Evolutionary conservation across 1,284 basidiomycete species (phyloP), one percentile per base, ranked within the genome.

Genomic region (Sanguinoderma infundibulare): DNA sequence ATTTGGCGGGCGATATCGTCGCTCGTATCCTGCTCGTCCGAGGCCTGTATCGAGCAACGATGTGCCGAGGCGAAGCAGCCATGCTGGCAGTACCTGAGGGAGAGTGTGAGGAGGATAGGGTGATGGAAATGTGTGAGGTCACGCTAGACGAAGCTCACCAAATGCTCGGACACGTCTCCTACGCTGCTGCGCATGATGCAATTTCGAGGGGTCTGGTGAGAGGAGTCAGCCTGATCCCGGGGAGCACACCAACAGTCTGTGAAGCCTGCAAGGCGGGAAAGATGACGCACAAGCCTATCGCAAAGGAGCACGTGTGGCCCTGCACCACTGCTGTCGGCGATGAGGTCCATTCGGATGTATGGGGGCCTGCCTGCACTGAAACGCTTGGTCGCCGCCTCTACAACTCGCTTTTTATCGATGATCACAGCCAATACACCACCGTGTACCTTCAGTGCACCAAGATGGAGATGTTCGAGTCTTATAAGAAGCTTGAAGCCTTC

Each of bases 371-470:
- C 1, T 60, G 1, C 59, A n/a, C n/a, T n/a, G n/a, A n/a, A n/a
- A n/a, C n/a, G n/a, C n/a, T n/a, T n/a, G n/a, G n/a, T n/a, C n/a
- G 63, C 7, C 34, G 59, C 7, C 30, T 46, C 20, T 72, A 72
- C 51, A 67, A 62, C 35, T 52, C 62, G 12, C 65, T 62, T 9
- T 72, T 69, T 59, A 70, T 64, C 14, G 72, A 73, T 50, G 69
- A 71, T 34, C 15, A 62, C 26, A 58, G 60, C 0, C 54, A 67
- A 8, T 60, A 46, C 6, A 32, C 53, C 0, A 6, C 20, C 2
- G 10, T 65, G 2, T 50, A 63, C 32, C 56, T 68, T 22, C 32
- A 67, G 32, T 55, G 59, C 0, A 55, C 59, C 0, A 74, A 75
- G 59, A 58, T 61, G 34, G 65, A 70, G 42, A 66, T 70, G 12